Conservation (phyloP, 139 green algal species). For the Volvox reticuliferus region DNA sequence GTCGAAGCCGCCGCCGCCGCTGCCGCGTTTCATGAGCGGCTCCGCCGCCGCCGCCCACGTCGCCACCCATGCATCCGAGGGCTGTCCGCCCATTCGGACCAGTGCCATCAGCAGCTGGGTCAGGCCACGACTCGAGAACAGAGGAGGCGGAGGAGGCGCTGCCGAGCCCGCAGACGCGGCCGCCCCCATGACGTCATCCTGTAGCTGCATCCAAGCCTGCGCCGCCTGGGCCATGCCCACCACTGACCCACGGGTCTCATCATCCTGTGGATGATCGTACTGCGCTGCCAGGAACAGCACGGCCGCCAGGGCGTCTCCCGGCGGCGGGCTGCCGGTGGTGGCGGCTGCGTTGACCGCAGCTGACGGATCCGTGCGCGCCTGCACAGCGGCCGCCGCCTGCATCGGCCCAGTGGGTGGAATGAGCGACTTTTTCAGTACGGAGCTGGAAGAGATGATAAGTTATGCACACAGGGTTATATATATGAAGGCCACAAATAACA, state of each 20-base stretch:
- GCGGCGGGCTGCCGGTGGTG: not conserved
- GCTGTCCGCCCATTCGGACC: conserved; percentile 28
- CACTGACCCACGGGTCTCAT: not conserved
- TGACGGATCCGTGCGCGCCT: not conserved
- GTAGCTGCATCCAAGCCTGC: not conserved
- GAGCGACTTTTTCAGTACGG: too few relatives aligned
- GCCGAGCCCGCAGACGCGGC: not conserved
- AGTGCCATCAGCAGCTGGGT: conserved; percentile 40
- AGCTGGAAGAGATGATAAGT: too few relatives aligned
- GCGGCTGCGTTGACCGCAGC: not conserved
- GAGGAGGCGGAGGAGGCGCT: too few relatives aligned
- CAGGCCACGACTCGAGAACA: conserved; percentile 24
- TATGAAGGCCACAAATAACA: too few relatives aligned
- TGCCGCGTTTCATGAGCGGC: not conserved
- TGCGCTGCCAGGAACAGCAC: conserved; percentile 10
- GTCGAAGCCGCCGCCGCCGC: conserved; percentile 11
- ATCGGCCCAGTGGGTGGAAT: too few relatives aligned
- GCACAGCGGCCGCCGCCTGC: not conserved
- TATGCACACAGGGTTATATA: too few relatives aligned
- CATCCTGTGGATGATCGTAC: conserved; percentile 43
- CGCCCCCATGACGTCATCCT: not conserved
- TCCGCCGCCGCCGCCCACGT: conserved; percentile 11
- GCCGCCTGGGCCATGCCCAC: conserved; percentile 2
- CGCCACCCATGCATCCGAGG: conserved; percentile 30
- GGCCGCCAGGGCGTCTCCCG: conserved; percentile 30